phyloP scores from a whole-genome alignment of 352 stramenopile species.

The Phytophthora ohioensis region DNA sequence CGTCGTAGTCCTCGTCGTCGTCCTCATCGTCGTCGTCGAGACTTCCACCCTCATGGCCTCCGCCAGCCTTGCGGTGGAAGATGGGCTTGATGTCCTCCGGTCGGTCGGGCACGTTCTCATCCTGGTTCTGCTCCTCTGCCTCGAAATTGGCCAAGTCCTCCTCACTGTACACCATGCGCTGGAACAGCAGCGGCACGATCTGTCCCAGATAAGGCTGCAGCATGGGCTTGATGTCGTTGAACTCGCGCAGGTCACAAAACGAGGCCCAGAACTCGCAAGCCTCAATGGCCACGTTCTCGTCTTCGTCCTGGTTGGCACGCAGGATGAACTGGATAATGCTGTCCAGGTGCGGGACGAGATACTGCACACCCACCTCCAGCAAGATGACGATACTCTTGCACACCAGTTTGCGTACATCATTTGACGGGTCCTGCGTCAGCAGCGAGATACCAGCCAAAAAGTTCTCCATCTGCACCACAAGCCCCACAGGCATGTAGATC shows the following conservation, averaged over 20 bases:
- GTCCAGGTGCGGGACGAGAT: constrained; percentile 89
- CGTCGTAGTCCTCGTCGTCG: constrained; percentile 91
- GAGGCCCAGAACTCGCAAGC: constrained; percentile 93
- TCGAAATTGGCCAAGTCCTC: constrained; percentile 93
- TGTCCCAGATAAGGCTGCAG: constrained; percentile 88
- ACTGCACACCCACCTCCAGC: constrained; percentile 90
- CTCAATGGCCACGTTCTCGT: constrained; percentile 89
- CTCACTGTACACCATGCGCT: constrained; percentile 96
- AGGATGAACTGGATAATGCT: constrained; percentile 94
- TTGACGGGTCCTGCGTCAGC: constrained; percentile 84
- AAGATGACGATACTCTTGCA: constrained; percentile 93
- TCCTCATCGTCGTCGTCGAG: constrained; percentile 85
- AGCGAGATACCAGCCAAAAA: constrained; percentile 91
- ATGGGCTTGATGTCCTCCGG: constrained; percentile 93
- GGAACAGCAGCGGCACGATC: constrained; percentile 94
- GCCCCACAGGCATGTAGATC: constrained; percentile 87
- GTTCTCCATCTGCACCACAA: constrained; percentile 92
- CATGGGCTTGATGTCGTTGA: constrained; percentile 93
- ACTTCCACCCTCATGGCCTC: constrained; percentile 30
- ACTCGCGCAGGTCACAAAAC: constrained; percentile 89
- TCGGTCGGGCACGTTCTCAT: constrained; percentile 91
- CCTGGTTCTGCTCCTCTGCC: constrained; percentile 87
- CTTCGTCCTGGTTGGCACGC: constrained; percentile 84
- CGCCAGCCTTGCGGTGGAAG: constrained; percentile 71
- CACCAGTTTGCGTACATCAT: constrained; percentile 86